Base-by-base conservation (phyloP, 2,329 filamentous ascomycete genomes). In the Colletotrichum eremochloae region DNA sequence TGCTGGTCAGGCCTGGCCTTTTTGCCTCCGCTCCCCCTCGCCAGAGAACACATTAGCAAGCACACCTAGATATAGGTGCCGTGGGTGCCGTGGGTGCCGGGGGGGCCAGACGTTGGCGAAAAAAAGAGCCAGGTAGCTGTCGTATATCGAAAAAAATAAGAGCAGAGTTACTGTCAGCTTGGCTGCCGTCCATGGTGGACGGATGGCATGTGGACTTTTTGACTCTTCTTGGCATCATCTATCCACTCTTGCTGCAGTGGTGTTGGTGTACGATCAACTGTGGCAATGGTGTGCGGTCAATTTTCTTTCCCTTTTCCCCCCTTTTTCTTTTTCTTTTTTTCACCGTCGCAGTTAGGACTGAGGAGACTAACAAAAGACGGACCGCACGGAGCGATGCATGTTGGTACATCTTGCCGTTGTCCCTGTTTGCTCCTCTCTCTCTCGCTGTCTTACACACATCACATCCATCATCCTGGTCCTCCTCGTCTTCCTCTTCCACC, bases 171-270 rank as follows among this genome's bases (percentile, higher is more conserved):
- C 65, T 58, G 52, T 53, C 64, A 58, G 65, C 65, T 68, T 58
- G 65, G 58, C 52, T 58, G 36, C 68, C 52, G 58, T 71, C 44
- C 44, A 58, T 53, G 64, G 69, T 63, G 69, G 58, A 68, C 55
- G 53, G 58, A 68, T 60, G 53, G n/a, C 50, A 56, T 67, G 65
- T 63, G 69, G 65, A 44, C 8, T 36, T 53, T 71, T 58, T 46
- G 58, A 52, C 33, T 44, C 58, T 60, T 44, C 29, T 68, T 68
- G 69, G 65, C 58, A 44, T 42, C 31, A 38, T 58, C 58, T 55
- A 65, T 63, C 68, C 38, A 63, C 52, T 68, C 62, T 46, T 29
- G 53, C n/a, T 68, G 52, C 42, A 58, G 42, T 67, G 50, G 50
- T 64, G 50, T 36, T 57, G 48, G 42, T 44, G 42, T 44, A 33